Conservation (phyloP, 2,329 filamentous ascomycete species). For the Parastagonospora avenae region DNA sequence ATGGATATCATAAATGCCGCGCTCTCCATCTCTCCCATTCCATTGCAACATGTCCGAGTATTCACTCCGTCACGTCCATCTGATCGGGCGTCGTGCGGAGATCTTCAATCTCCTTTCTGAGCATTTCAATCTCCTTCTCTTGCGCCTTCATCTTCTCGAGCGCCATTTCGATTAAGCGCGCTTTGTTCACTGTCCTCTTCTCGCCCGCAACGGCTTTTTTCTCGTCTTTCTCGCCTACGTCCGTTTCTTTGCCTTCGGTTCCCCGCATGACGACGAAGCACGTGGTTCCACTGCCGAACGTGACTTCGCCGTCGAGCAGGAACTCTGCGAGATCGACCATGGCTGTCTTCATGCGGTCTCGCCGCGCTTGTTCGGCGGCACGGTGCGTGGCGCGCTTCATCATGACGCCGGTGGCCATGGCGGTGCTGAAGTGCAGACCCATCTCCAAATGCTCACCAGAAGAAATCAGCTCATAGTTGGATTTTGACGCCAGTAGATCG, state of each 20-base stretch:
- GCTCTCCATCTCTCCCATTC: too few species aligned
- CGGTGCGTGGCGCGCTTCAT: constrained; percentile 41
- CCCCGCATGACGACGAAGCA: constrained; percentile 38
- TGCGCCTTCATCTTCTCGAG: constrained; percentile 38
- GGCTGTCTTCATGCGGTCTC: constrained; percentile 39
- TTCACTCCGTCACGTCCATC: constrained; percentile 31
- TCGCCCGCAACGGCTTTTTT: constrained; percentile 17
- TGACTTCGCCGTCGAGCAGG: constrained; percentile 36
- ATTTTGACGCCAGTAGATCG: constrained; percentile 35
- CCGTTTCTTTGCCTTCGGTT: constrained; percentile 7
- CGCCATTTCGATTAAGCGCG: constrained; percentile 37
- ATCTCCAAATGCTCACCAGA: constrained; percentile 37
- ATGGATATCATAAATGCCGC: constrained; percentile 12
- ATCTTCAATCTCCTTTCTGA: constrained; percentile 31
- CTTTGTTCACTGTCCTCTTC: constrained; percentile 39
- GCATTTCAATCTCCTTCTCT: constrained; percentile 33
- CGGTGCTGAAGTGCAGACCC: constrained; percentile 39
- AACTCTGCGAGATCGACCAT: constrained; percentile 39
- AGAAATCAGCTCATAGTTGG: constrained; percentile 38
- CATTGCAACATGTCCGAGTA: constrained; percentile 4
- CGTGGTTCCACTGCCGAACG: constrained; percentile 36
- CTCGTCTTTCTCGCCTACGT: constrained; percentile 8
- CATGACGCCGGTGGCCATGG: constrained; percentile 41
- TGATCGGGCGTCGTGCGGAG: constrained; percentile 17
- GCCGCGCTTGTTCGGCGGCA: constrained; percentile 37